Evolutionary conservation across 441 rosid genomes (phyloP).

Genomic region (Raphanus hybrid): DNA sequence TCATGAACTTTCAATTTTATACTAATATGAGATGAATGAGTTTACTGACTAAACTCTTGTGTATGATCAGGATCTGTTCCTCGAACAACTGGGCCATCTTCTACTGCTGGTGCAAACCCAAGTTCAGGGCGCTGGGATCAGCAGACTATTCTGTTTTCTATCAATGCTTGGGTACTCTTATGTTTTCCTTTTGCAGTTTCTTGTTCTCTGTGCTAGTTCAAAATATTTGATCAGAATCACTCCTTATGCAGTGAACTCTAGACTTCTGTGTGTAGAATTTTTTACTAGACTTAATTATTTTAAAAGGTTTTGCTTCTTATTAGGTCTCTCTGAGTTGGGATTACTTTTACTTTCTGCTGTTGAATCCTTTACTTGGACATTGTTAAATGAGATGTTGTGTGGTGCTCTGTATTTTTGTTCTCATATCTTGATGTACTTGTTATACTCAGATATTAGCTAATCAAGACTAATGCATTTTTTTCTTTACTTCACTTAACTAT

Average conservation of each 20-base stretch:
- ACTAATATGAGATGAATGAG: background rate
- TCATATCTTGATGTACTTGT: slow-evolving; percentile 2
- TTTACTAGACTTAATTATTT: background rate
- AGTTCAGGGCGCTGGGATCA: slow-evolving; percentile 83
- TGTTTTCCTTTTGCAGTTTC: slow-evolving; percentile 7
- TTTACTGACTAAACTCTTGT: slow-evolving; percentile 23
- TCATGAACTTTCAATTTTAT: background rate
- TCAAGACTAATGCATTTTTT: background rate
- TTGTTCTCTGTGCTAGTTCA: background rate
- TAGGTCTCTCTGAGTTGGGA: slow-evolving; percentile 18
- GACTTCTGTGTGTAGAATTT: background rate
- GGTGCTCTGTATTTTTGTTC: slow-evolving; percentile 6
- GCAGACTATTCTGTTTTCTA: slow-evolving; percentile 88
- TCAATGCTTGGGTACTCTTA: slow-evolving; percentile 91
- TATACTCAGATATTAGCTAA: slow-evolving; percentile 4
- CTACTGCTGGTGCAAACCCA: slow-evolving; percentile 59
- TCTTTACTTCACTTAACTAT: background rate
- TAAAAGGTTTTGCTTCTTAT: background rate
- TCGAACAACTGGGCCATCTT: slow-evolving; percentile 64
- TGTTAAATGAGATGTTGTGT: background rate
- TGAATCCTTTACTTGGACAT: background rate
- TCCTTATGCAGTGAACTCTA: background rate
- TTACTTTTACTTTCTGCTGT: background rate
- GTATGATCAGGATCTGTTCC: slow-evolving; percentile 65
- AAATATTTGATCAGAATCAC: background rate